Conservation (phyloP, 805 yeast species). For the Priceomyces medius region DNA sequence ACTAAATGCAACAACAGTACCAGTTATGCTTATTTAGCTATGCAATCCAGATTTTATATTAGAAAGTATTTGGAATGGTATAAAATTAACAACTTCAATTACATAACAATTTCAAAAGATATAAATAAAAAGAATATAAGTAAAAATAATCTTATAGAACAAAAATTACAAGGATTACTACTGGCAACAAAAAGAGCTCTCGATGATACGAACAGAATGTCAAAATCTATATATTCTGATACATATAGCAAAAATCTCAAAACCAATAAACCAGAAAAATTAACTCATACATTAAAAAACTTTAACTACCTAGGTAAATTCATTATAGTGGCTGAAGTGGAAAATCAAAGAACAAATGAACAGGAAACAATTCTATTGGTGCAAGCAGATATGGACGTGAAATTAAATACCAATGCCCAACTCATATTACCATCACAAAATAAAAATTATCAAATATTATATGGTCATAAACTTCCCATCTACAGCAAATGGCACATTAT, state of each 20-base stretch:
- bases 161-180: neutral
- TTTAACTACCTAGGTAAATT: conserved; percentile 8
- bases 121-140: neutral
- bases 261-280: neutral
- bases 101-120: neutral
- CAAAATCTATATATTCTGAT: neutral
- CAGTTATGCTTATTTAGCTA: too few relatives aligned
- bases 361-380: conserved; percentile 5
- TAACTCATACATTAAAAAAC: conserved; percentile 8
- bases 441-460: conserved; percentile 1
- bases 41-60: neutral
- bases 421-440: conserved; percentile 2
- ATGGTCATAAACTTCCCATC: conserved; percentile 4
- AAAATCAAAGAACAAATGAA: conserved; percentile 2
- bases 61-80: conserved; percentile 10
- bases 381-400: conserved; percentile 5
- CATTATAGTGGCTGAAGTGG: conserved; percentile 5
- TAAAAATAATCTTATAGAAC: neutral
- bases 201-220: neutral
- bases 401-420: conserved; percentile 2
- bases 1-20: neutral
- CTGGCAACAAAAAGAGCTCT: neutral
- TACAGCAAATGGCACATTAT: conserved; percentile 9
- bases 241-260: conserved; percentile 1
- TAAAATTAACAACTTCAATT: conserved; percentile 9